These are phyloP conservation scores for Papiliotrema terrestris DNA, from an alignment of 1,284 basidiomycete genomes.

Conservation along the genomic window DNA sequence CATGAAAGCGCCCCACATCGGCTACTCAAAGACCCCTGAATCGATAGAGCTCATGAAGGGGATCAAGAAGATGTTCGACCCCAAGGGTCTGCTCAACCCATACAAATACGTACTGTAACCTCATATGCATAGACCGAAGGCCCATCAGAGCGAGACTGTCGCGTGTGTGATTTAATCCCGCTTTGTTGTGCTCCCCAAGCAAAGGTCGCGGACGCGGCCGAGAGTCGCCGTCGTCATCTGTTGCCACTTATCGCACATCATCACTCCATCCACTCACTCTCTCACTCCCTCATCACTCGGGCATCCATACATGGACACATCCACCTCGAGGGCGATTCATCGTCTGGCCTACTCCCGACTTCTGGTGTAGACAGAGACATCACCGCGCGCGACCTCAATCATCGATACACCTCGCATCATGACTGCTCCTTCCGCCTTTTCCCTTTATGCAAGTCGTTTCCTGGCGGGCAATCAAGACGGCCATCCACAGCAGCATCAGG, in stretches of 20 bases:
- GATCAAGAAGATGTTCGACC: conserved; percentile 89
- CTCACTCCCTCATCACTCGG: too few relatives aligned
- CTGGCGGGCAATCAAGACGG: conserved; percentile 9
- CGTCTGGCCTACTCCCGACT: too few relatives aligned
- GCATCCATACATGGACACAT: too few relatives aligned
- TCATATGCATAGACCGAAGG: too few relatives aligned
- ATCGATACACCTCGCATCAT: background rate
- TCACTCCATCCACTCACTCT: background rate
- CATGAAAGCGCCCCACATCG: conserved; percentile 89
- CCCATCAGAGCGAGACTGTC: background rate
- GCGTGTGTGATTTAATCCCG: background rate
- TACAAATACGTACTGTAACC: conserved; percentile 44
- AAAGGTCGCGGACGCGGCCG: background rate
- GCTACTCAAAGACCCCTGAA: conserved; percentile 76
- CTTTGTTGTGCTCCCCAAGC: background rate
- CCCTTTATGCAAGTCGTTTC: conserved; percentile 42
- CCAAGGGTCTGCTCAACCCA: conserved; percentile 75
- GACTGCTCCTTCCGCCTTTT: conserved; percentile 32
- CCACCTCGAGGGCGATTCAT: too few relatives aligned
- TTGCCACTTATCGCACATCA: background rate
- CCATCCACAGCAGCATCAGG: conserved; percentile 30
- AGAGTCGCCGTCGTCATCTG: background rate
- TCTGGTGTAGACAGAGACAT: too few relatives aligned
- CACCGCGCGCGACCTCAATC: background rate
- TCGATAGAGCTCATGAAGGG: conserved; percentile 85